Evolutionary conservation across 1,139 yeast species (phyloP), one percentile per base, ranked within the genome.

Genomic region (Kodamaea ohmeri): DNA sequence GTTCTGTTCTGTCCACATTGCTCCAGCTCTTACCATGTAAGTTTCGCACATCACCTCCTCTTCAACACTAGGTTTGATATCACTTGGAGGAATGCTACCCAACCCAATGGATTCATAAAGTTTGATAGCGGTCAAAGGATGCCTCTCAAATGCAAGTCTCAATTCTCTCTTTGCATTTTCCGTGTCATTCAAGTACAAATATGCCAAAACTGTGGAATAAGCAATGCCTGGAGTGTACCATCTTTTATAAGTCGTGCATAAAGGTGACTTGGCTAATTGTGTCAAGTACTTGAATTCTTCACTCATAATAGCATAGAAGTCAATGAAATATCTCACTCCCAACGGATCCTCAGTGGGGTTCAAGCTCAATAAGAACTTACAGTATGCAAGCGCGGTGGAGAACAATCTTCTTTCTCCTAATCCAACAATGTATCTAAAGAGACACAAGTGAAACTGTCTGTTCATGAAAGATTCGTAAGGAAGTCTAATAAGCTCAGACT

Each of bases 301-400:
- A 35, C 87, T 71, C 63, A 80, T 67, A 7, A 86, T 65, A 4
- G 92, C 83, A 54, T 85, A 88, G 52, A 76, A 83, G 56, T 88
- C 96, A 49, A 88, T 80, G 58, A 87, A 84, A 51, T 83, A 81
- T 46, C 95, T 71, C 4, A 83, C 89, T 9, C 96, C 95, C 41
- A 83, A 63, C 0, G 96, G 96, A 64, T 88, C 97, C 35, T 83
- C 87, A 1, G 80, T 74, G 1, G 96, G 95, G 26, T 79, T 74
- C 32, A 88, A 62, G 1, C 88, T 76, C 47, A 83, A 64, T 37
- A 89, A 63, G 6, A 83, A 65, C 53, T 85, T 88, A 50, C 85
- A 77, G 64, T 81, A 88, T 30, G 79, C 74, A 38, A 85, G 72
- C 1, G 96, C 95, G 0, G 96, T 87, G 41, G 64, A 73, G 54